These are phyloP conservation scores for Fennellomyces sp. DNA, from an alignment of 371 early-diverging fungal species.

Conservation along the genomic window DNA sequence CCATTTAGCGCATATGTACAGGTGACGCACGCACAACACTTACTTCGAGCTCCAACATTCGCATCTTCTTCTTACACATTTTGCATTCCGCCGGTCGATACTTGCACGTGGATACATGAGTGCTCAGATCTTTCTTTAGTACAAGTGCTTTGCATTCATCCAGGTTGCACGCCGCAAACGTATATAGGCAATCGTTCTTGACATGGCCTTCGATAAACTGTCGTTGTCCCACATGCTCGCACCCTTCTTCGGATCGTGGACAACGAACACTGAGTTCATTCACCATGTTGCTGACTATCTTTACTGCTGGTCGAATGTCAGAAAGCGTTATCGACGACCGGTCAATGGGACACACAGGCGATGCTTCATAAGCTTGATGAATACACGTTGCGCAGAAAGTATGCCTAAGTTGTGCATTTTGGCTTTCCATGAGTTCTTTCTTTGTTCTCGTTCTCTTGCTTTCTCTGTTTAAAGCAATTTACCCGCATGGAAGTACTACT, in stretches of 20 bases:
- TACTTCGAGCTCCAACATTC: constrained; percentile 51
- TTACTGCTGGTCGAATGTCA: constrained; percentile 59
- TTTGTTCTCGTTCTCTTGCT: neutral
- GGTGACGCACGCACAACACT: no score
- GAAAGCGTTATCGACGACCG: constrained; percentile 47
- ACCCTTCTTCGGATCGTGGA: constrained; percentile 59
- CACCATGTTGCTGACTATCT: constrained; percentile 69
- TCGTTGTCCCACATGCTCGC: constrained; percentile 62
- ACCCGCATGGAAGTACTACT: constrained; percentile 55
- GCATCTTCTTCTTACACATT: constrained; percentile 62
- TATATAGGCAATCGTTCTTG: constrained; percentile 61
- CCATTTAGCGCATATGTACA: no score
- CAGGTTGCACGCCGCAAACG: constrained; percentile 53
- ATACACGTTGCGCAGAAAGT: constrained; percentile 73
- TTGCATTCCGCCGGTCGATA: constrained; percentile 62
- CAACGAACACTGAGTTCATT: constrained; percentile 71
- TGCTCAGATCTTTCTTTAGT: constrained; percentile 57
- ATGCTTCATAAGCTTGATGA: constrained; percentile 53
- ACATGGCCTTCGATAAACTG: constrained; percentile 61
- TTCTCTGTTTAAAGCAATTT: constrained; percentile 6
- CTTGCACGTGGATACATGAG: constrained; percentile 61
- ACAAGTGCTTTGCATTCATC: constrained; percentile 62
- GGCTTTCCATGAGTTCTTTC: no score
- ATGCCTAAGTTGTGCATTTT: no score
- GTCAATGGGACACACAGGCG: constrained; percentile 68